Conservation (phyloP, 2,329 filamentous ascomycete genomes). For the Periconia macrospinosa region DNA sequence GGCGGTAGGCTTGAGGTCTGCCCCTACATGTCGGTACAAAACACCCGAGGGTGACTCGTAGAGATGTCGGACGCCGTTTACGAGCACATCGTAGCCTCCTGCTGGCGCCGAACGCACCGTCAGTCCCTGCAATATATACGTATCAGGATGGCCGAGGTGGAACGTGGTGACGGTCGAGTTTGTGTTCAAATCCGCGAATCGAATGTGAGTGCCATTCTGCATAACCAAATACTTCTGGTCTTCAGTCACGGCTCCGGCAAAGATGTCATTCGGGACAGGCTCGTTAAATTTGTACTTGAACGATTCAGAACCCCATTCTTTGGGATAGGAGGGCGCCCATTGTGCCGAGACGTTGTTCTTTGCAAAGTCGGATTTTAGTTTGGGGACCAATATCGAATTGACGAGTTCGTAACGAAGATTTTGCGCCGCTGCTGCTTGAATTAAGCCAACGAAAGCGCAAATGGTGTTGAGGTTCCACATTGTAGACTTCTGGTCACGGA, state of each 20-base stretch:
- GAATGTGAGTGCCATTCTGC: conserved; percentile 4
- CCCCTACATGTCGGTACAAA: background rate
- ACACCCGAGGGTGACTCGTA: background rate
- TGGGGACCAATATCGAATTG: conserved; percentile 3
- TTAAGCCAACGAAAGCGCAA: background rate
- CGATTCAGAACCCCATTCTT: conserved; percentile 11
- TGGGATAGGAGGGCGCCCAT: conserved; percentile 10
- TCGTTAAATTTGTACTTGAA: conserved; percentile 4
- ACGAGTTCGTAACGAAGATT: background rate
- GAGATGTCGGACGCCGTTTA: background rate
- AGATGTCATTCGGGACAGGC: conserved; percentile 4
- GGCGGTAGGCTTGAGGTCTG: conserved; percentile 4
- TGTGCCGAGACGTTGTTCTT: conserved; percentile 9
- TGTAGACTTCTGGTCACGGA: background rate
- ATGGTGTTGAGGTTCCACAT: conserved; percentile 1
- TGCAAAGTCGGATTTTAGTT: conserved; percentile 6
- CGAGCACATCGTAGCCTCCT: conserved; percentile 10
- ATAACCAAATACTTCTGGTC: conserved; percentile 8
- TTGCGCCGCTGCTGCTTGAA: background rate
- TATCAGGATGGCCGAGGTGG: background rate
- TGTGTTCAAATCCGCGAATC: conserved; percentile 5
- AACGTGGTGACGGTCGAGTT: conserved; percentile 4
- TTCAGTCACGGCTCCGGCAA: conserved; percentile 1
- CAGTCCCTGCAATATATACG: background rate
- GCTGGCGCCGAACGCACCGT: conserved; percentile 1